Base-by-base conservation (phyloP, 176 grass and related monocot species). In the Oryza meyeriana region DNA sequence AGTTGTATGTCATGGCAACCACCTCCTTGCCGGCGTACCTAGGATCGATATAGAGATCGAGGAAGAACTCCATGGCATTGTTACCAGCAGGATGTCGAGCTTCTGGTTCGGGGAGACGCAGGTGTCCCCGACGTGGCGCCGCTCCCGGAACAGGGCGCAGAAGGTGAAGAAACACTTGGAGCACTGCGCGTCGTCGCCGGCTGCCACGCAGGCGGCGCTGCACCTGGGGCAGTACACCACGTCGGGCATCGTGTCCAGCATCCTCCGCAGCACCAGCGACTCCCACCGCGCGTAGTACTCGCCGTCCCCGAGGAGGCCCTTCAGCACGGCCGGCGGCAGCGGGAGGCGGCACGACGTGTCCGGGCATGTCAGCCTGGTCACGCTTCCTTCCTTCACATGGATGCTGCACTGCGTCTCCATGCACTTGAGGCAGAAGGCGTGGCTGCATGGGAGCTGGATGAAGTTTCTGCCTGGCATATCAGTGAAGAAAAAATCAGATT, bases 281-380 rank as follows among this genome's bases (percentile, higher is more conserved):
- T 89, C 87, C 87, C 91, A 93, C 62, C 87, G 85, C 50, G 86
- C 80, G 83, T 93, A 93, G 83, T 93, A 93, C 35, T 45, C 91
- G 38, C 82, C 38, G 29, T 75, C 73, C 16, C 47, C 87, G 27
- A 89, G 81, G 13, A 93, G 71, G 20, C 63, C 29, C 52, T 78
- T 82, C 69, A 93, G 71, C 47, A 87, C 42, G 12, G 59, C n/a
- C 11, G 87, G 81, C 7, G 72, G 29, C 72, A 58, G 72, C 72
- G 72, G 47, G 0, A 16, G 47, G 18, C 72, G 73, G 73, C 50
- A 76, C 52, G 50, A 24, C 52, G 50, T 76, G 73, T 76, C 73
- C 6, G 73, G 52, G 73, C 73, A 61, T n/a, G 73, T 7, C 52
- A 76, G 73, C 10, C 0, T 14, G 1, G 52, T 10, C 73, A 76